These are phyloP conservation scores for Exophiala spinifera DNA, from an alignment of 2,329 filamentous ascomycete species.

Conservation along the genomic window DNA sequence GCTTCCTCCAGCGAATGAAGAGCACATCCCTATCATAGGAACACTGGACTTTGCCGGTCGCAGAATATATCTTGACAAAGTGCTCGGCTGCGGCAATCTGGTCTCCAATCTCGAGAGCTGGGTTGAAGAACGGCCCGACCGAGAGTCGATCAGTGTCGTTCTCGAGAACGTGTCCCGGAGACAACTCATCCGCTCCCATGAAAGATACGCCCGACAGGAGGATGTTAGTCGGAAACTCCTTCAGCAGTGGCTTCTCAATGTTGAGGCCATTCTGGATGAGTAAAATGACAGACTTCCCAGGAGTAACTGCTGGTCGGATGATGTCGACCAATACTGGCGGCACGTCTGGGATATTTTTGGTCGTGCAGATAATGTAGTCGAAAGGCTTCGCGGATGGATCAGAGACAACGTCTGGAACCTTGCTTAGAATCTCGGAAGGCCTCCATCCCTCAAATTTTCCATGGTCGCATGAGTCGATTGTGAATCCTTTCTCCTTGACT, in stretches of 20 bases:
- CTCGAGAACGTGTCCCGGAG: slow-evolving; percentile 51
- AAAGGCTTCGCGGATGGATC: slow-evolving; percentile 35
- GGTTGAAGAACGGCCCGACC: slow-evolving; percentile 43
- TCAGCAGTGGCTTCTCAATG: slow-evolving; percentile 55
- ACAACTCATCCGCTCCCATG: slow-evolving; percentile 51
- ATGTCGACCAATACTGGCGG: slow-evolving; percentile 49
- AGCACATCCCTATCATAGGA: slow-evolving; percentile 36
- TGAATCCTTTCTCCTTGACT: slow-evolving; percentile 51
- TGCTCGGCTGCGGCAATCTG: slow-evolving; percentile 34
- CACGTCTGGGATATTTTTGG: slow-evolving; percentile 58
- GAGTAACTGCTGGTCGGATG: slow-evolving; percentile 52
- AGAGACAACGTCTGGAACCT: slow-evolving; percentile 45
- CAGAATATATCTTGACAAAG: slow-evolving; percentile 50
- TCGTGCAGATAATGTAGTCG: slow-evolving; percentile 57
- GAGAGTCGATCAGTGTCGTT: slow-evolving; percentile 51
- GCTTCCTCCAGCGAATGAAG: slow-evolving; percentile 36
- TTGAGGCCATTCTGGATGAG: slow-evolving; percentile 64
- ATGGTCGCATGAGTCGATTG: slow-evolving; percentile 56
- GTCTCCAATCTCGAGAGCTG: slow-evolving; percentile 8
- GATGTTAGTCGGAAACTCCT: slow-evolving; percentile 50
- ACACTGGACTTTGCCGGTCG: slow-evolving; percentile 45
- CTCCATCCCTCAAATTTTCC: slow-evolving; percentile 46
- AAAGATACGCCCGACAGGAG: slow-evolving; percentile 54
- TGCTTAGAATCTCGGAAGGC: slow-evolving; percentile 49
- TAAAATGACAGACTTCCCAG: slow-evolving; percentile 52